Base-by-base conservation (phyloP, 2,329 filamentous ascomycete genomes). In the Aspergillus ustus region DNA sequence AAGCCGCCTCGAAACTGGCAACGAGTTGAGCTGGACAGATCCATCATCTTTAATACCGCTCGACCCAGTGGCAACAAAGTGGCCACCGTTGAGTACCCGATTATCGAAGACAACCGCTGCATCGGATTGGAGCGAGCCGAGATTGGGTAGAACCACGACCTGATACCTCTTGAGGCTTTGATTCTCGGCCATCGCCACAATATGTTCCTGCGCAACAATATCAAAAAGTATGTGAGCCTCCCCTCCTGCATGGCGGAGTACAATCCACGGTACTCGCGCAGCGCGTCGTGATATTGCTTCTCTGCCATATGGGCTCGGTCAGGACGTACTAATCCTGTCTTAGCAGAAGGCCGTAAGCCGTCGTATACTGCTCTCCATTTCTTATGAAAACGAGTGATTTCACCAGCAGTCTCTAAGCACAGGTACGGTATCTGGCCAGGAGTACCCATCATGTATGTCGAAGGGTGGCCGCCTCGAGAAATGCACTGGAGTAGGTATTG, bases 401-500 rank as follows among this genome's bases (percentile, higher is more conserved):
- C 48, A n/a, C 28, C 15, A 7, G 48, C 48, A 28, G 28, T 31
- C 5, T 31, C 25, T n/a, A 51, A 28, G 15, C 28, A 31, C 17
- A 49, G n/a, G 48, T 51, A 51, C 17, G 28, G 48, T 17, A 51
- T 51, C 15, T 20, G 28, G 48, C 48, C 11, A 28, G 48, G 48
- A 17, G 28, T 51, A 34, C 48, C 48, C 48, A 51, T 51, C 25
- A 51, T 51, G n/a, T 51, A 51, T 19, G 48, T 51, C 28, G 28
- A 51, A 31, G 29, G 49, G 20, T 34, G 11, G n/a, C 49, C 49
- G 49, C 28, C 28, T 20, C n/a, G 34, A 13, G 49, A 28, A 20
- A 51, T 51, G 11, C 49, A 37, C 28, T 20, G 49, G 28, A 37
- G 49, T 34, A 37, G 28, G 28, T 51, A 37, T n/a, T 48, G 7